Conservation (phyloP, 352 stramenopile species). For the Elongisporangium prolatum region DNA sequence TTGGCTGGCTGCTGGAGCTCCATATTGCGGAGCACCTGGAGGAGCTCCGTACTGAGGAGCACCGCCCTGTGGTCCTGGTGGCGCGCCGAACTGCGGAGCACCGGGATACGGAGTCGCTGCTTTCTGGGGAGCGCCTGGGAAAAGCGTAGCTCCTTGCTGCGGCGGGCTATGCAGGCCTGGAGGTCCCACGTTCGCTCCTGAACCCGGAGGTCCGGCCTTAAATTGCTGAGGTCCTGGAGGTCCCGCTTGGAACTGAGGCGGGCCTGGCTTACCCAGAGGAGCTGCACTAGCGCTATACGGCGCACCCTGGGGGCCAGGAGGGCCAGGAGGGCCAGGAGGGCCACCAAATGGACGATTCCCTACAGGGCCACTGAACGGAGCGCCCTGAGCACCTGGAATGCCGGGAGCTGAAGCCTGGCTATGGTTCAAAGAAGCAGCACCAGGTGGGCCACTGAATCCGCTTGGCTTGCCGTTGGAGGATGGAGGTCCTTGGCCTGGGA, state of each 20-base stretch:
- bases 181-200: conserved; percentile 7
- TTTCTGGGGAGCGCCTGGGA: conserved; percentile 17
- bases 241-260: conserved; percentile 15
- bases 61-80: conserved; percentile 13
- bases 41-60: background rate
- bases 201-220: conserved; percentile 16
- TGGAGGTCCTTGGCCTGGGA: conserved; percentile 14
- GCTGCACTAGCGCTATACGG: background rate
- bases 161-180: background rate
- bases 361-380: background rate
- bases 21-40: background rate
- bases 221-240: conserved; percentile 14
- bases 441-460: conserved; percentile 7
- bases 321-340: conserved; percentile 8
- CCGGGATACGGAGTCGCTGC: conserved; percentile 13
- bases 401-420: background rate
- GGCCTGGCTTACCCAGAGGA: background rate
- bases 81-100: conserved; percentile 23
- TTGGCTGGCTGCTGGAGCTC: conserved; percentile 1
- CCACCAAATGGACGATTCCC: background rate
- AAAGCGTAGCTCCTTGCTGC: conserved; percentile 11
- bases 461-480: conserved; percentile 4
- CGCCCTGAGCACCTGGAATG: no score
- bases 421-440: background rate
- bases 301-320: background rate